Evolutionary conservation across 805 yeast genomes (phyloP).

Genomic region (Wickerhamomyces silvicola): DNA sequence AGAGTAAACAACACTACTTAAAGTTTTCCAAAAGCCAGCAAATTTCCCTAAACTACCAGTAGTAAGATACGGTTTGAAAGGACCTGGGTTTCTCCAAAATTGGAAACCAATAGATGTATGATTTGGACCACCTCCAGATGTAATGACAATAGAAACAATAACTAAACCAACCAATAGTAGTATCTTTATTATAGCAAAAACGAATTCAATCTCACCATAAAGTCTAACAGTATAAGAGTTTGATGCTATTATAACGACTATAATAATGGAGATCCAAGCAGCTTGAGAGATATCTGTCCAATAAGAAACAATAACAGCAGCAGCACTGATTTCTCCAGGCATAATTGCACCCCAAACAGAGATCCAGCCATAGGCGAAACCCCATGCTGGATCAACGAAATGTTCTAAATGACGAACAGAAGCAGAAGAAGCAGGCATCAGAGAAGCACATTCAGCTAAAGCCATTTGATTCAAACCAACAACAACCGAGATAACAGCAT

Average conservation of each 20-base stretch:
- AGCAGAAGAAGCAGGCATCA: slow-evolving; percentile 33
- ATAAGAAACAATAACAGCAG: slow-evolving; percentile 39
- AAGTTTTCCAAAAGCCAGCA: slow-evolving; percentile 52
- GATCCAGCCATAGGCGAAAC: slow-evolving; percentile 42
- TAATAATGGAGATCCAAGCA: slow-evolving; percentile 38
- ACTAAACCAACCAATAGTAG: slow-evolving; percentile 55
- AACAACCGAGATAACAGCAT: slow-evolving; percentile 28
- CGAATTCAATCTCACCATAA: slow-evolving; percentile 49
- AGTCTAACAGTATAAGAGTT: slow-evolving; percentile 32
- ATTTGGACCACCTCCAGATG: slow-evolving; percentile 58
- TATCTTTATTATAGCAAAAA: slow-evolving; percentile 54
- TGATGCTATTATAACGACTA: slow-evolving; percentile 27
- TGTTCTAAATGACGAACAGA: slow-evolving; percentile 31
- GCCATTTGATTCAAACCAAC: slow-evolving; percentile 35
- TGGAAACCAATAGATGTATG: slow-evolving; percentile 29
- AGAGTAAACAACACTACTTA: slow-evolving; percentile 55
- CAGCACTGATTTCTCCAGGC: slow-evolving; percentile 40
- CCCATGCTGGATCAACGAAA: slow-evolving; percentile 38
- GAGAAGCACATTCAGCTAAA: slow-evolving; percentile 32
- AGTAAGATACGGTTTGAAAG: slow-evolving; percentile 23
- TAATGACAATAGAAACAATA: slow-evolving; percentile 45
- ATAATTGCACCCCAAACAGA: slow-evolving; percentile 33
- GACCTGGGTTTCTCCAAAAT: slow-evolving; percentile 29
- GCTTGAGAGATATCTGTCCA: slow-evolving; percentile 41
- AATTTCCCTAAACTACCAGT: slow-evolving; percentile 46